These are phyloP conservation scores for Colletotrichum orchidophilum DNA, from an alignment of 2,329 filamentous ascomycete species.

Conservation along the genomic window DNA sequence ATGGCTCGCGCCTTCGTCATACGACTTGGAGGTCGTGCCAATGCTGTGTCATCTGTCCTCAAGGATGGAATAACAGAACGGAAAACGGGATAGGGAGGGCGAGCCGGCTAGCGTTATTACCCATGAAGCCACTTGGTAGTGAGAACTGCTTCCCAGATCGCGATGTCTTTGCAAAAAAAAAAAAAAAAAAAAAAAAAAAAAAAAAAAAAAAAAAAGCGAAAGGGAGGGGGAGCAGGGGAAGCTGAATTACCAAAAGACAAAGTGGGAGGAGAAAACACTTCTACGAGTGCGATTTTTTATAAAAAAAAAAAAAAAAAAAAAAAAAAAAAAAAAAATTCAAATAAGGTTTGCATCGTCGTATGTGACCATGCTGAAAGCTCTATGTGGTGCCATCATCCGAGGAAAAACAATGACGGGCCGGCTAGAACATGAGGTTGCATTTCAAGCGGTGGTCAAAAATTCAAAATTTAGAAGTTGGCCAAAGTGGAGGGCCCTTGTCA, in stretches of 20 bases:
- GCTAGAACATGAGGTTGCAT: neutral
- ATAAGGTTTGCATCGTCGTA: neutral
- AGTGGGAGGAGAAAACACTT: too few relatives aligned
- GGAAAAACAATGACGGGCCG: neutral
- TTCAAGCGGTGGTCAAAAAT: neutral
- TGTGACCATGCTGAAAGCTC: neutral
- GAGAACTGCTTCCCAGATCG: neutral
- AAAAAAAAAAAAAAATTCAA: too few relatives aligned
- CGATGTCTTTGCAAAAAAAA: neutral
- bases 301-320: too few relatives aligned
- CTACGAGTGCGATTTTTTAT: too few relatives aligned
- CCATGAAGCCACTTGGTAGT: neutral
- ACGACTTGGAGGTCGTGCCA: neutral
- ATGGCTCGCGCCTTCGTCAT: neutral
- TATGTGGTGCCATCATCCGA: neutral
- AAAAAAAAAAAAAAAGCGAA: too few relatives aligned
- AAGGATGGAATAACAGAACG: neutral
- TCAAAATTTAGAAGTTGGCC: neutral
- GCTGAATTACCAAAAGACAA: too few relatives aligned
- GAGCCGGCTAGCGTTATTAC: neutral
- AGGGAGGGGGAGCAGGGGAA: too few relatives aligned
- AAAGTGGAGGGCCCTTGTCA: neutral
- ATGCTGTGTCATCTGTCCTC: neutral
- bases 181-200: too few relatives aligned
- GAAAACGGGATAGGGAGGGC: slow-evolving; percentile 1